phyloP scores from a whole-genome alignment of 2,329 filamentous ascomycete genomes.

The Ophiocordyceps unilateralis region DNA sequence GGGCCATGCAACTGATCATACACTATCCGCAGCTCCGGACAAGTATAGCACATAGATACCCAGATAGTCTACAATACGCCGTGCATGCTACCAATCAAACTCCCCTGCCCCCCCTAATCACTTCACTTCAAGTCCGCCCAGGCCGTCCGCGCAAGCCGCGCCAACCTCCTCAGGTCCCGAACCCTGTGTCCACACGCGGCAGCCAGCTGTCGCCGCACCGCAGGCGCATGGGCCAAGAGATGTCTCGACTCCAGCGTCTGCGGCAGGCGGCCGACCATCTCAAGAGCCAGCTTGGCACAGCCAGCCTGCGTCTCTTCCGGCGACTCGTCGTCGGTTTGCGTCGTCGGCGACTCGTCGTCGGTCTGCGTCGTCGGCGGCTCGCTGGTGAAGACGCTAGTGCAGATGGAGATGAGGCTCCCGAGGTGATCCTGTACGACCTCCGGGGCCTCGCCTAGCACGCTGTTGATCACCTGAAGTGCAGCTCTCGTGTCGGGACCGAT shows the following conservation, averaged over 20 bases:
- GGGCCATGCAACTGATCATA: no score
- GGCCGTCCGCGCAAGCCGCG: slow-evolving; percentile 27
- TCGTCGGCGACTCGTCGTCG: slow-evolving; percentile 4
- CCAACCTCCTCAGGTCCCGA: slow-evolving; percentile 32
- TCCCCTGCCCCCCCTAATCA: neutral
- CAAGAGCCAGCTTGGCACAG: slow-evolving; percentile 29
- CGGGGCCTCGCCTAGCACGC: slow-evolving; percentile 27
- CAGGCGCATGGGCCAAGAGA: slow-evolving; percentile 24
- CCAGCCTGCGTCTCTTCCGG: slow-evolving; percentile 7
- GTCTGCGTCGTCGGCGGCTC: slow-evolving; percentile 9
- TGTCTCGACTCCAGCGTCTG: slow-evolving; percentile 28
- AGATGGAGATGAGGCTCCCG: slow-evolving; percentile 28
- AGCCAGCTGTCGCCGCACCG: slow-evolving; percentile 28
- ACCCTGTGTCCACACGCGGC: slow-evolving; percentile 35
- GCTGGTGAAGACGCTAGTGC: slow-evolving; percentile 20
- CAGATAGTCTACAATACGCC: neutral
- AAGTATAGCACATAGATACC: neutral
- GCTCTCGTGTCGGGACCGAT: slow-evolving; percentile 26
- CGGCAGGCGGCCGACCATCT: slow-evolving; percentile 30
- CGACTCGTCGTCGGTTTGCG: slow-evolving; percentile 1
- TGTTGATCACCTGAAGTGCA: slow-evolving; percentile 29
- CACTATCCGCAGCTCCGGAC: no score
- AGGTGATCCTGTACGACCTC: slow-evolving; percentile 29
- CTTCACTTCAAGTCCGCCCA: slow-evolving; percentile 25
- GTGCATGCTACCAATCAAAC: neutral